phyloP scores from a whole-genome alignment of 2,329 filamentous ascomycete genomes.

The Elsinoe perseae region DNA sequence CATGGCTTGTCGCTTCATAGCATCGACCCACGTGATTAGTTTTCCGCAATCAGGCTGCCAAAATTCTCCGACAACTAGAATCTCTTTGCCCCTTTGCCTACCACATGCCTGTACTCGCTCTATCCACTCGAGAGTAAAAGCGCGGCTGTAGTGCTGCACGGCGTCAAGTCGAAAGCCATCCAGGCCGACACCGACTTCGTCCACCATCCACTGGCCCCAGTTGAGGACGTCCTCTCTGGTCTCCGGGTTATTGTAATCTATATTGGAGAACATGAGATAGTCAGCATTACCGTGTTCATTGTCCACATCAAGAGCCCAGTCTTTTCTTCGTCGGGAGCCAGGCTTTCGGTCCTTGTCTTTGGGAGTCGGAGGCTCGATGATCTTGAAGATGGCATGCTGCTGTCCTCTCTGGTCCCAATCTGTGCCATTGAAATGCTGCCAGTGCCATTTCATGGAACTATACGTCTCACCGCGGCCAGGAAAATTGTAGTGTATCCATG shows the following conservation, averaged over 20 bases:
- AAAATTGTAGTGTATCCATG: constrained; percentile 62
- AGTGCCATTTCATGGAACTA: constrained; percentile 56
- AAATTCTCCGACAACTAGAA: constrained; percentile 63
- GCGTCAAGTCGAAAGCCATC: constrained; percentile 64
- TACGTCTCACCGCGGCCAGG: constrained; percentile 53
- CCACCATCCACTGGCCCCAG: constrained; percentile 62
- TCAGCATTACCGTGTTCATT: constrained; percentile 58
- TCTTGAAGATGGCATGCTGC: constrained; percentile 57
- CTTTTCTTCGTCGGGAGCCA: constrained; percentile 43
- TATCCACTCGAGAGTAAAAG: constrained; percentile 61
- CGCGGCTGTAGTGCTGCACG: constrained; percentile 61
- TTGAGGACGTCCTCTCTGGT: constrained; percentile 56
- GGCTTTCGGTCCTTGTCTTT: constrained; percentile 8
- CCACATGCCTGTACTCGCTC: constrained; percentile 45
- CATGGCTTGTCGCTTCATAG: constrained; percentile 13
- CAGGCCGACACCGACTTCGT: constrained; percentile 46
- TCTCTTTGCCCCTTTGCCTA: constrained; percentile 35
- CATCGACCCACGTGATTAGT: constrained; percentile 46
- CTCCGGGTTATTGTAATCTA: constrained; percentile 58
- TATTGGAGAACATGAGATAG: constrained; percentile 65
- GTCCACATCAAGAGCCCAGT: constrained; percentile 56
- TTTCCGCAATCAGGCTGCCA: constrained; percentile 54
- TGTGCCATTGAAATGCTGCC: constrained; percentile 60
- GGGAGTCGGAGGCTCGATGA: constrained; percentile 38
- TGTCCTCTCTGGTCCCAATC: constrained; percentile 55